phyloP scores from a whole-genome alignment of 257 asterid species.

The Penstemon newberryi region DNA sequence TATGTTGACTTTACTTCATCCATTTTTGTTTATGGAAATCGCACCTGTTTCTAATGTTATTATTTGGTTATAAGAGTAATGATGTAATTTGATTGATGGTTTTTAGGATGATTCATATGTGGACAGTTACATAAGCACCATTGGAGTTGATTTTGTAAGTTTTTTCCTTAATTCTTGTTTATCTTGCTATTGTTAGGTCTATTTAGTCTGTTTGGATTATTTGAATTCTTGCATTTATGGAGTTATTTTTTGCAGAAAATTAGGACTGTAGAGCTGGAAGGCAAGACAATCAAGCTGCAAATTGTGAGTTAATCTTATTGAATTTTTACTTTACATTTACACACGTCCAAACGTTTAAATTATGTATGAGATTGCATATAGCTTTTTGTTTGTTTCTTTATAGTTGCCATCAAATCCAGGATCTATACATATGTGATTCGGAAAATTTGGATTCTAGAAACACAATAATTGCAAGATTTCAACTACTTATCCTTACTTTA shows the following conservation, averaged over 20 bases:
- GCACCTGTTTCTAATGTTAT: too few relatives aligned
- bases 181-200: slow-evolving; percentile 6
- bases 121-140: slow-evolving; percentile 98
- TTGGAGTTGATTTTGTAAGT: slow-evolving; percentile 97
- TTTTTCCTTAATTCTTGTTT: neutral
- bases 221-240: neutral
- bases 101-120: slow-evolving; percentile 95
- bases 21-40: neutral
- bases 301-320: slow-evolving; percentile 64
- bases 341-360: neutral
- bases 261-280: slow-evolving; percentile 91
- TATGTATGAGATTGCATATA: neutral
- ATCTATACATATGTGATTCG: too few relatives aligned
- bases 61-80: neutral
- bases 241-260: slow-evolving; percentile 65
- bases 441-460: too few relatives aligned
- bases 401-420: too few relatives aligned
- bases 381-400: slow-evolving; percentile 1
- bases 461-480: too few relatives aligned
- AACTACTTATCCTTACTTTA: neutral
- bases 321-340: slow-evolving; percentile 3
- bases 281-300: slow-evolving; percentile 94
- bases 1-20: slow-evolving; percentile 16
- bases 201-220: neutral
- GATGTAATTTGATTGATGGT: slow-evolving; percentile 30